Evolutionary conservation across 179 eudicot species (phyloP), one percentile per base, ranked within the genome.

Genomic region (Nepenthes alata): DNA sequence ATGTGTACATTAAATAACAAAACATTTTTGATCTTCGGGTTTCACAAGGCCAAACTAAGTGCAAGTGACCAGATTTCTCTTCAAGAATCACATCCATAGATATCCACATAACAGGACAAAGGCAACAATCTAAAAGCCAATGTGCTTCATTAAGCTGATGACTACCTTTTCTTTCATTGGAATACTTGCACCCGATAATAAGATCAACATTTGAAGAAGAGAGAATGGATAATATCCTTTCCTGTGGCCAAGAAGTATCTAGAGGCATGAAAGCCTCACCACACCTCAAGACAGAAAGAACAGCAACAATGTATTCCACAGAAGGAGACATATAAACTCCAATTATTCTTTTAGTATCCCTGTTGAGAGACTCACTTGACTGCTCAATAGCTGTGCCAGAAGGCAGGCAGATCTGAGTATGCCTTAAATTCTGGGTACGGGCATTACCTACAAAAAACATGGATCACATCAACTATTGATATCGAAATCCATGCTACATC

Each of bases 1-100:
- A 93, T 57, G 98, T 93, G 69, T 87, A 82, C 96, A 93, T 87
- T 70, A 93, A 67, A 69, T 87, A 93, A 73, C 88, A 78, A 77
- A 86, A 89, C 56, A 68, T 65, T 70, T 82, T 75, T n/a, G 45
- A 60, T 15, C 53, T 69, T 63, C 63, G 65, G 61, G 60, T 69
- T 69, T 85, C 88, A 83, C 95, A 89, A 69, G 88, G 83, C 84
- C 88, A 93, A 45, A 56, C 70, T 57, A 76, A 72, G 59, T 53
- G 68, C 35, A 70, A 72, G 4, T 73, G 50, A 65, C 63, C 76
- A 81, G 67, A 63, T 62, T 74, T 64, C 61, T 80, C 75, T 59
- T 69, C 70, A 67, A 69, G 39, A 70, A 57, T 39, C 39, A 56
- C 75, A 64, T 77, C 76, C 68, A 81, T 35, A 38, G 78, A 67